phyloP scores from a whole-genome alignment of 257 asterid species.

The Capsicum chinense region DNA sequence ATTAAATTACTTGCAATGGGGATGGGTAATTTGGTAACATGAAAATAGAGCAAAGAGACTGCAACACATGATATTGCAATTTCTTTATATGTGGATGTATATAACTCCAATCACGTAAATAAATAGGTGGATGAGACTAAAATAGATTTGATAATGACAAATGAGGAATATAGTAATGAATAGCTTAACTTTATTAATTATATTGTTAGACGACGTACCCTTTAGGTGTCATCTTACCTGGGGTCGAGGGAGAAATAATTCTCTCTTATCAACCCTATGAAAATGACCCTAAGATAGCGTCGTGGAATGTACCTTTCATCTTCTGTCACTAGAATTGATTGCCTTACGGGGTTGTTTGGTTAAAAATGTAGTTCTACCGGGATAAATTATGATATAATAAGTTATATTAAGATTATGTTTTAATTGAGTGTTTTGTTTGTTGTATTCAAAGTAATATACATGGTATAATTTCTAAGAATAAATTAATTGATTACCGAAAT shows the following conservation, averaged over 20 bases:
- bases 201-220: no score
- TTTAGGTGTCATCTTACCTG: not conserved
- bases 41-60: no score
- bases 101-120: not conserved
- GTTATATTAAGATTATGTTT: no score
- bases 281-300: not conserved
- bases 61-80: not conserved
- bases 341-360: no score
- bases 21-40: no score
- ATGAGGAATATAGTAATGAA: not conserved
- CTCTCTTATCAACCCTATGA: not conserved
- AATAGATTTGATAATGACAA: not conserved
- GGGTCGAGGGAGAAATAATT: not conserved
- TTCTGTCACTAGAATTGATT: not conserved
- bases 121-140: not conserved
- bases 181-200: not conserved
- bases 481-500: no score
- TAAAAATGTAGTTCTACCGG: no score
- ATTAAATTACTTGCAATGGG: no score
- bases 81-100: not conserved
- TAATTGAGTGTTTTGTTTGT: no score
- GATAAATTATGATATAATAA: no score
- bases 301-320: not conserved
- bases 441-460: no score
- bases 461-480: no score